Evolutionary conservation across 2,329 filamentous ascomycete genomes (phyloP), one percentile per base, ranked within the genome.

Genomic region (Mycogone perniciosa): DNA sequence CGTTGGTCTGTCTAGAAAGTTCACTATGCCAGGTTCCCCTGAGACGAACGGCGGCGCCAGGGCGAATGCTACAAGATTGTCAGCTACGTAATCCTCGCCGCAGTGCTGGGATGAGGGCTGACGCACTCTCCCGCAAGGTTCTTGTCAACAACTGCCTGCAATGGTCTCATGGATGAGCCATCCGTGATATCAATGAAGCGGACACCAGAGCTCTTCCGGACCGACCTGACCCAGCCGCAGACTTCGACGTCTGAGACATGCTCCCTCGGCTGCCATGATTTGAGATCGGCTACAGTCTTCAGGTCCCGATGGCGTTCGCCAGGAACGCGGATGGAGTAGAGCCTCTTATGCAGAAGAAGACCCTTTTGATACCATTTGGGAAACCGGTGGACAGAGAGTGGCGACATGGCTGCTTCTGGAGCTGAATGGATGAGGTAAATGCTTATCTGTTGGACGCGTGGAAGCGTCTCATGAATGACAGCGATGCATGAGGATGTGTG

Each of bases 161-260:
- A 68, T 30, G 88, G 76, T 55, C 84, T 76, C 58, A 88, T 75
- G 39, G 87, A 89, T 9, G 90, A 95, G 41, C 93, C 93, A 74
- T 99, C 93, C 8, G 86, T 85, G 47, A 97, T 76, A 53, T 89
- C 81, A 47, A 91, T 85, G 71, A 99, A 97, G 5, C 86, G 84
- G 53, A 86, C 76, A 26, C 79, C 79, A 67, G 96, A 95, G 74
- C 95, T 90, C 66, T 89, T 88, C 55, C 92, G 81, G 54, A 96
- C 84, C 4, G 89, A 92, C 56, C 88, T 82, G 50, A 96, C 78
- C 72, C 86, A 92, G 54, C 91, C 92, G 64, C 86, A 79, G 59
- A 96, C 74, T 51, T 77, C 76, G 44, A 86, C 74, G 59, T 76
- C 66, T n/a, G 67, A 58, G 38, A 73, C 68, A 42, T 70, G 62